Base-by-base conservation (phyloP, 257 asterid genomes). In the Perilla frutescens region DNA sequence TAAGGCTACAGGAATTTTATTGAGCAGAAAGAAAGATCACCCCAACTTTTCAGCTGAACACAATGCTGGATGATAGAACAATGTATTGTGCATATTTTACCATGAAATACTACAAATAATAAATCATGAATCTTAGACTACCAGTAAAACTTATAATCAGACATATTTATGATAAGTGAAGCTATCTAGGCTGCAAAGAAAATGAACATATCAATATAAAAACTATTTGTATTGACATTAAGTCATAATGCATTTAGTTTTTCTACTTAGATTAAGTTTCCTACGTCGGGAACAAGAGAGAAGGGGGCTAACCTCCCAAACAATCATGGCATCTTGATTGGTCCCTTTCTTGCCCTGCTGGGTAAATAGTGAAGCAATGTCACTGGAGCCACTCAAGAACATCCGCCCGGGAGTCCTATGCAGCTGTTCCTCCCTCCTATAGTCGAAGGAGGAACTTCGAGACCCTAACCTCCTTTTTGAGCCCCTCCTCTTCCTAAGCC, bases 251-350 rank as follows among this genome's bases (percentile, higher is more conserved):
- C 14, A 36, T 10, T 26, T 48, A 57, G 14, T 12, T 41, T 20
- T 20, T 50, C 49, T 29, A 49, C 14, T 14, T 32, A 20, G 34
- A 41, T 26, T 71, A 72, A 49, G 49, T 11, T 1, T 7, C 41
- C 3, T 13, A 7, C n/a, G 63, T 64, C 5, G 63, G 40, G 31
- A 75, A 61, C 39, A 69, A 72, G 77, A 44, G 73, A 47, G 59
- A 53, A 76, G 64, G 47, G 47, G 74, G 56, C 80, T 69, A 67
- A 93, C 98, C 98, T 91, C 98, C 98, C 98, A 93, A 84, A 93
- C 96, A 79, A 91, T 70, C 96, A 93, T 87, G 62, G 98, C 98
- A 81, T 93, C 98, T 80, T 93, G 98, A 82, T 91, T 93, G 81
- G 91, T 77, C 72, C 97, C 97, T 84, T 93, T 93, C 89, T 67